phyloP scores from a whole-genome alignment of 768 basidiomycete genomes.

The Kwoniella europaea region DNA sequence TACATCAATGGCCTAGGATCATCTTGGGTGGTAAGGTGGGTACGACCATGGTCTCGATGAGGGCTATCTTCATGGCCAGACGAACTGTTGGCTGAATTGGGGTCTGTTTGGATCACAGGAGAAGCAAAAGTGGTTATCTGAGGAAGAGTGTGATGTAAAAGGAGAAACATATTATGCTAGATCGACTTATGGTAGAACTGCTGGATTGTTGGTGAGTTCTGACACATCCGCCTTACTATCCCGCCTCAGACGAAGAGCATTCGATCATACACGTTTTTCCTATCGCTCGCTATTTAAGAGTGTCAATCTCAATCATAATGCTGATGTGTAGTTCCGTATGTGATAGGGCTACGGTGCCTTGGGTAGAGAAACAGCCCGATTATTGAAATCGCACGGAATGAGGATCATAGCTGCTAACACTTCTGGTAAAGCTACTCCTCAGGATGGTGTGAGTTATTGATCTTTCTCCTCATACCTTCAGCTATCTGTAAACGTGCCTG shows the following conservation, averaged over 20 bases:
- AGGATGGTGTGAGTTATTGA: conserved; percentile 47
- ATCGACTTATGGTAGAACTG: conserved; percentile 42
- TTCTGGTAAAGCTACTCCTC: conserved; percentile 42
- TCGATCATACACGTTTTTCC: neutral
- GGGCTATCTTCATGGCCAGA: too few relatives aligned
- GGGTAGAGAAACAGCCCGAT: conserved; percentile 53
- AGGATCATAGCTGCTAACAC: conserved; percentile 56
- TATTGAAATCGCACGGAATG: conserved; percentile 52
- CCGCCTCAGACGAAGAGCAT: too few relatives aligned
- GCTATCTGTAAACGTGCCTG: neutral
- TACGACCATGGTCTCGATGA: too few relatives aligned
- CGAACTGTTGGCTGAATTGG: too few relatives aligned
- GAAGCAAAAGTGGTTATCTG: conserved; percentile 36
- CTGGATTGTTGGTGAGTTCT: conserved; percentile 49
- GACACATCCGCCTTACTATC: too few relatives aligned
- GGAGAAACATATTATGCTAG: conserved; percentile 38
- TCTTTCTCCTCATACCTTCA: neutral
- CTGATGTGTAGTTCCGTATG: neutral
- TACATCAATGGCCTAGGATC: conserved; percentile 43
- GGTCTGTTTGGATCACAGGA: conserved; percentile 18
- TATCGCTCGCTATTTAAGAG: neutral
- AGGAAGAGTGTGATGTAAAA: conserved; percentile 31
- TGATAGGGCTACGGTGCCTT: conserved; percentile 54
- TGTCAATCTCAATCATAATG: conserved; percentile 4
- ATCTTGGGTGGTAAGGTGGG: conserved; percentile 37